Evolutionary conservation across 1,139 yeast species (phyloP), one percentile per base, ranked within the genome.

Genomic region (Debaryomycetaceae sp.): DNA sequence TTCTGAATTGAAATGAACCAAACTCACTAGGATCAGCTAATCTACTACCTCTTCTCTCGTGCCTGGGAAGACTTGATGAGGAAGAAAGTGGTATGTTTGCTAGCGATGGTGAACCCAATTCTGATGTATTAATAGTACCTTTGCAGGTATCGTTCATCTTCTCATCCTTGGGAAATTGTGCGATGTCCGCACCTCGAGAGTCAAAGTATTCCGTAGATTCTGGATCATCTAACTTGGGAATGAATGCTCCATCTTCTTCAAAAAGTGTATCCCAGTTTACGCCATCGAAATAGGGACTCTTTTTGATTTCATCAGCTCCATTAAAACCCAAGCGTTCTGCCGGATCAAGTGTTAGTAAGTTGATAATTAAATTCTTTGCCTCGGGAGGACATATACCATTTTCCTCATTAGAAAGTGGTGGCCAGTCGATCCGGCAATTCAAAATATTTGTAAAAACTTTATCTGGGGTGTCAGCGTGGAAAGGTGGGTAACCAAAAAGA

Each of bases 181-280:
- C 72, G 49, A 85, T 63, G 11, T 75, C 80, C 0, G 97, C 98
- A 6, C 99, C 99, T 53, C 99, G 79, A 7, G 78, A 58, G 57
- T 95, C 99, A 64, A 93, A 95, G 59, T 93, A 93, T 46, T 90
- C 96, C 0, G 97, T 91, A 45, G 85, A 83, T 56, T 87, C 96
- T 0, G 97, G 97, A 54, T 89, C 78, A 13, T 85, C 90, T 11
- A 80, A 68, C 6, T 70, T 67, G 0, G 99, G 99, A 6, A 90
- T 83, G 66, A 93, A 95, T 0, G 95, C 80, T 0, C 97, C 95
- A 31, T 81, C 85, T 50, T 81, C 88, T 9, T 75, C 78, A 62
- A 85, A 89, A 11, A 95, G 71, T 0, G 73, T 72, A 30, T 77
- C 80, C 99, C 99, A 93, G 45, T 84, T 70, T 7, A 91, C 75